Conservation (phyloP, 768 basidiomycete genomes). For the Chalciporus chontae region DNA sequence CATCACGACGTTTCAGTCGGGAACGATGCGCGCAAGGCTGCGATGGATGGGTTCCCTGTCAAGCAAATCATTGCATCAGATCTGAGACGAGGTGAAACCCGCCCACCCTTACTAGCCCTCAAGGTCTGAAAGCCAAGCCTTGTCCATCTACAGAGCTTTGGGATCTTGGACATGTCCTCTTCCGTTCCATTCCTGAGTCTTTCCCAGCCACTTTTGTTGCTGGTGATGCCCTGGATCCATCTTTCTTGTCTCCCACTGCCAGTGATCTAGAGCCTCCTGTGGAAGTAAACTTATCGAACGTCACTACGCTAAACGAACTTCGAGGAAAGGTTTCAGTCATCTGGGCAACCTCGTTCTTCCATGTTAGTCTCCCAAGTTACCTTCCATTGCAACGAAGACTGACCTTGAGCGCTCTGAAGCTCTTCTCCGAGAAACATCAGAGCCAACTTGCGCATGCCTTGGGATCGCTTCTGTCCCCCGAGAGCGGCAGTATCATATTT, state of each 20-base stretch:
- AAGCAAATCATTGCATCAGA: constrained; percentile 38
- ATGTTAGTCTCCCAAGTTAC: constrained; percentile 13
- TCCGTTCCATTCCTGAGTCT: constrained; percentile 45
- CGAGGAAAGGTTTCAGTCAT: constrained; percentile 47
- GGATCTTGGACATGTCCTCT: constrained; percentile 60
- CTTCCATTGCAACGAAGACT: not conserved
- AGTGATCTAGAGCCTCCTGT: constrained; percentile 14
- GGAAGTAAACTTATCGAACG: constrained; percentile 23
- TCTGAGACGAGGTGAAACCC: constrained; percentile 31
- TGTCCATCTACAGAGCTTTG: constrained; percentile 44
- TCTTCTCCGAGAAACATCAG: constrained; percentile 28
- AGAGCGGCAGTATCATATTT: constrained; percentile 30
- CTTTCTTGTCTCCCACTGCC: constrained; percentile 35
- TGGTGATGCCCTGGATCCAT: constrained; percentile 51
- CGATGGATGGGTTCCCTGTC: constrained; percentile 41
- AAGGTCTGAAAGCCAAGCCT: not conserved
- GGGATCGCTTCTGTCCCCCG: constrained; percentile 25
- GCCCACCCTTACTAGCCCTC: not conserved
- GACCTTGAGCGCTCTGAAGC: constrained; percentile 29
- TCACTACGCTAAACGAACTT: constrained; percentile 44
- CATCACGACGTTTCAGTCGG: constrained; percentile 32
- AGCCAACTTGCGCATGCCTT: constrained; percentile 21
- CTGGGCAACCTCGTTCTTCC: constrained; percentile 48
- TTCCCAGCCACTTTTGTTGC: constrained; percentile 55
- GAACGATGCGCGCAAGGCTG: constrained; percentile 37